phyloP scores from a whole-genome alignment of 2,329 filamentous ascomycete species.

The Diaporthe sp. region DNA sequence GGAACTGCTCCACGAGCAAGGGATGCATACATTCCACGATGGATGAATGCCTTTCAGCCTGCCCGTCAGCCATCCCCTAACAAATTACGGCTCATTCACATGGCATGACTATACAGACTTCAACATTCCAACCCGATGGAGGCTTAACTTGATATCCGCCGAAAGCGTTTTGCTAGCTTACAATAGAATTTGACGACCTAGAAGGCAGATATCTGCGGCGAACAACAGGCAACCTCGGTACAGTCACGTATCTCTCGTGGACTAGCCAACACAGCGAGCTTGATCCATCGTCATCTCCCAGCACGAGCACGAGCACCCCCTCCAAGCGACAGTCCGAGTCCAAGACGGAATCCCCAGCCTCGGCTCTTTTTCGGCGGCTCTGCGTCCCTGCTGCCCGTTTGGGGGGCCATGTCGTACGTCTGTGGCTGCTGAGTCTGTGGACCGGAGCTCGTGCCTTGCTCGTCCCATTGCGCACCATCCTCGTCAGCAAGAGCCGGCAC shows the following conservation, averaged over 20 bases:
- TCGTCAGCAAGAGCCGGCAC: constrained; percentile 23
- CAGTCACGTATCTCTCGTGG: not conserved
- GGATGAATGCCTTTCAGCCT: not conserved
- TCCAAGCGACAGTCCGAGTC: constrained; percentile 23
- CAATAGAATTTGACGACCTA: not conserved
- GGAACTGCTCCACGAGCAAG: not conserved
- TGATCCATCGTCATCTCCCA: not conserved
- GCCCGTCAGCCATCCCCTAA: not conserved
- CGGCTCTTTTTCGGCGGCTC: constrained; percentile 20
- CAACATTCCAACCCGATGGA: not conserved
- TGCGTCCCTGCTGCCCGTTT: not conserved
- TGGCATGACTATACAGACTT: not conserved
- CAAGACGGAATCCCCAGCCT: constrained; percentile 23
- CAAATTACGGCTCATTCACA: not conserved
- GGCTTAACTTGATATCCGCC: not conserved
- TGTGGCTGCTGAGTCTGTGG: not conserved
- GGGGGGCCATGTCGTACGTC: not conserved
- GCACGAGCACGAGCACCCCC: constrained; percentile 20
- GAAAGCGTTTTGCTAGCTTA: not conserved
- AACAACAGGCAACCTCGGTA: not conserved
- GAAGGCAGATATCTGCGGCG: not conserved
- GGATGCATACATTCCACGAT: not conserved
- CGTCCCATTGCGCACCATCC: not conserved
- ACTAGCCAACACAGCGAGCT: not conserved
- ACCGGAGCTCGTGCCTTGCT: not conserved